Conservation (phyloP, 768 basidiomycete genomes). For the Suillus sp. region DNA sequence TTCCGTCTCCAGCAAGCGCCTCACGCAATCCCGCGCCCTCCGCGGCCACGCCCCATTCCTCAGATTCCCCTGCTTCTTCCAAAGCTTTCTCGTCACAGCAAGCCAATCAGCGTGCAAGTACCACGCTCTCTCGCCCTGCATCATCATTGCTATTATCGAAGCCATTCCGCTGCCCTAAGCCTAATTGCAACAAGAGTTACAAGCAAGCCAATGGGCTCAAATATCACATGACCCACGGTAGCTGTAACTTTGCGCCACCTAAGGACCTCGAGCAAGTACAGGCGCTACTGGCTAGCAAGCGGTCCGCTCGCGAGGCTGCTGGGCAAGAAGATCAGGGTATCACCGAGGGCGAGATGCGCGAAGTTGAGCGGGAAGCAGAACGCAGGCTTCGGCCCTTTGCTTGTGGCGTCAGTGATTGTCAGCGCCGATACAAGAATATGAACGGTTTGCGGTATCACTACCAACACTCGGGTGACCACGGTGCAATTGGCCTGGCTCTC, state of each 20-base stretch:
- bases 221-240: conserved; percentile 92
- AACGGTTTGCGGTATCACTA: conserved; percentile 97
- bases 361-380: conserved; percentile 85
- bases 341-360: conserved; percentile 64
- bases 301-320: conserved; percentile 40
- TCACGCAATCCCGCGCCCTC: conserved; percentile 23
- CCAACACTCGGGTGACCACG: conserved; percentile 95
- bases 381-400: conserved; percentile 81
- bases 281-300: conserved; percentile 59
- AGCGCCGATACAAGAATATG: conserved; percentile 97
- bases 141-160: conserved; percentile 73
- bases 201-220: conserved; percentile 96
- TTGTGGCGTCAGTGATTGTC: conserved; percentile 85
- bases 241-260: conserved; percentile 90
- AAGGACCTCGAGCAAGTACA: conserved; percentile 81
- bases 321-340: conserved; percentile 47
- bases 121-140: conserved; percentile 51
- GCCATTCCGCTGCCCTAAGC: conserved; percentile 92
- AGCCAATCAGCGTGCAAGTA: conserved; percentile 39
- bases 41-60: conserved; percentile 19
- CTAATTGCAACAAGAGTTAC: conserved; percentile 94
- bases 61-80: conserved; percentile 27
- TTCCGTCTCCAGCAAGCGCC: conserved; percentile 29
- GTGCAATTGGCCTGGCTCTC: conserved; percentile 82
- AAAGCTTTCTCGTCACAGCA: conserved; percentile 31